Evolutionary conservation across 306 rosid species (phyloP), one percentile per base, ranked within the genome.

Genomic region (Echinosophora koreensis): DNA sequence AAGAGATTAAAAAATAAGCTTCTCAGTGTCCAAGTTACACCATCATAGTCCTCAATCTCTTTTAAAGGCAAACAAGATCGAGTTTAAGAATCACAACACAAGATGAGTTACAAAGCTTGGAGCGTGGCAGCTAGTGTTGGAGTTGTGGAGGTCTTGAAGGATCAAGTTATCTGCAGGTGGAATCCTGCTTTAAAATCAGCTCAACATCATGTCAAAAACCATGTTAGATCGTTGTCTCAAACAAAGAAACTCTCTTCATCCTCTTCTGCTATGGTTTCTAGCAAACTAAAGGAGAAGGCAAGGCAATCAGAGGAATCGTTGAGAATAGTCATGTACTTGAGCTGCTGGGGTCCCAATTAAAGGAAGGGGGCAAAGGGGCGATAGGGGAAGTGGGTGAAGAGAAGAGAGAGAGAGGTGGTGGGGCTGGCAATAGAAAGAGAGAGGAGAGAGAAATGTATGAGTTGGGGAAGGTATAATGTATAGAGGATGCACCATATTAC

Each of bases 291-390:
- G 62, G 89, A 86, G 14, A 72, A 82, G 4, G n/a, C 69, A 16
- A 91, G 78, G 49, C 64, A 82, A 3, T 87, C 95, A 27, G 93
- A 92, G 18, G 97, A 92, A 65, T 92, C 95, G 5, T 64, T 88
- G 2, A 88, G 88, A 44, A 85, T 65, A 12, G 89, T 89, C 50
- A 88, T 90, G 95, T 92, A 92, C 80, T 80, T 90, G 55, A 88
- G 93, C 8, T 69, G 84, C 17, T 84, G 87, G 87, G 77, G 80
- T 34, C 83, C 87, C 52, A 75, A 70, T n/a, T 76, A 82, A 64
- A 41, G 41, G 18, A 22, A 38, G n/a, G n/a, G n/a, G n/a, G n/a
- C n/a, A n/a, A n/a, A n/a, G n/a, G n/a, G n/a, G n/a, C n/a, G n/a
- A n/a, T n/a, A n/a, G n/a, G n/a, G n/a, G n/a, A n/a, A n/a, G n/a